These are phyloP conservation scores for Macrophomina tecta DNA, from an alignment of 2,329 filamentous ascomycete genomes.

Conservation along the genomic window DNA sequence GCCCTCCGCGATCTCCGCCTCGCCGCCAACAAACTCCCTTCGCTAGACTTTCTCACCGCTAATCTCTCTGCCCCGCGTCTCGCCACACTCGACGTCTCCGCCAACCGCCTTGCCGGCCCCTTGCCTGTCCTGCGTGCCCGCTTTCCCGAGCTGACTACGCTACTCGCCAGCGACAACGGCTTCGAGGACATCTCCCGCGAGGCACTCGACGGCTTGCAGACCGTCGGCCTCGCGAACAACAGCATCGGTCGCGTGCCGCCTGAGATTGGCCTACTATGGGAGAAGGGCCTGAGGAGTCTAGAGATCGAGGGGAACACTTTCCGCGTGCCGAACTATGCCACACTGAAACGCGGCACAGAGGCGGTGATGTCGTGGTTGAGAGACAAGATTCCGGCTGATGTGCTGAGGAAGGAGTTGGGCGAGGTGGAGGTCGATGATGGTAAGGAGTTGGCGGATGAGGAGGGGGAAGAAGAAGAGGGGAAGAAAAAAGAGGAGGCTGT, in stretches of 20 bases:
- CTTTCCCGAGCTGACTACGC: slow-evolving; percentile 73
- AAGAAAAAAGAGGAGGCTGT: neutral
- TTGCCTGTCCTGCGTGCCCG: slow-evolving; percentile 69
- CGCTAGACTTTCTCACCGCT: slow-evolving; percentile 68
- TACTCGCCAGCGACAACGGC: slow-evolving; percentile 81
- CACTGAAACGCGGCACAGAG: slow-evolving; percentile 87
- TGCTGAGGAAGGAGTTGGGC: neutral
- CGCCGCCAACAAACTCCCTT: slow-evolving; percentile 73
- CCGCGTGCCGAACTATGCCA: slow-evolving; percentile 81
- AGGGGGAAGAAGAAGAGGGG: neutral
- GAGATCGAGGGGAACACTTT: slow-evolving; percentile 88
- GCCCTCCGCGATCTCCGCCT: slow-evolving; percentile 79
- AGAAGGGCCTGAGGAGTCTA: slow-evolving; percentile 64
- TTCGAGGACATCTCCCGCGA: slow-evolving; percentile 76
- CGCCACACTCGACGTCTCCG: slow-evolving; percentile 78
- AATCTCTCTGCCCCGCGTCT: slow-evolving; percentile 76
- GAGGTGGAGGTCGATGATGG: neutral
- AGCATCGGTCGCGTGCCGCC: slow-evolving; percentile 83
- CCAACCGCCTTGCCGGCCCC: slow-evolving; percentile 74
- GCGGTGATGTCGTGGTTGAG: slow-evolving; percentile 81
- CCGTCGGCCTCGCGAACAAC: slow-evolving; percentile 83
- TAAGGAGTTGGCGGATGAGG: slow-evolving; percentile 30
- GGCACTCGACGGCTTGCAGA: slow-evolving; percentile 73
- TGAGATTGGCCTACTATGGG: slow-evolving; percentile 77
- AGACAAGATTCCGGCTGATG: slow-evolving; percentile 65